A percentile compares a stretch with the other conserved stretches of the same genome.
phyloP scores from a whole-genome alignment of 2,329 filamentous ascomycete species.

The Arthrocladium fulminans region DNA sequence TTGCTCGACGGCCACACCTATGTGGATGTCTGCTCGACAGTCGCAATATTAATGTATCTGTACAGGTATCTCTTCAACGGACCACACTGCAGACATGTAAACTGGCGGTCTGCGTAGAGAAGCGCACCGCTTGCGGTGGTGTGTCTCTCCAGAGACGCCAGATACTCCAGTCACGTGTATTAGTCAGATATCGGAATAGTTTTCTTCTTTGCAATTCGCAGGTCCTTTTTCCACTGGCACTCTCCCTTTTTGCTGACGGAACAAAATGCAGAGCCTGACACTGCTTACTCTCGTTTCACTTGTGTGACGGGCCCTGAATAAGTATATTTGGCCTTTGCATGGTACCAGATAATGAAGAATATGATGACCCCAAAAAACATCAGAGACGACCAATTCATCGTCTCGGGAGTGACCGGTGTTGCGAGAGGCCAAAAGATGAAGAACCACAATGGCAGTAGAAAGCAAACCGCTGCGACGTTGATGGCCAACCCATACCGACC shows the following conservation, averaged over 20 bases:
- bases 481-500: conserved; percentile 25
- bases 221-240: too few relatives aligned
- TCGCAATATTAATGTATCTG: too few relatives aligned
- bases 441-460: conserved; percentile 27
- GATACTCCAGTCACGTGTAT: too few relatives aligned
- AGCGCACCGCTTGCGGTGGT: too few relatives aligned
- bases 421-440: conserved; percentile 33
- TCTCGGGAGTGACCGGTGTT: conserved; percentile 21
- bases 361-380: conserved; percentile 39
- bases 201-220: too few relatives aligned
- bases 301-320: conserved; percentile 34
- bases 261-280: too few relatives aligned
- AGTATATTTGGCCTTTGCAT: conserved; percentile 30
- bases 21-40: too few relatives aligned
- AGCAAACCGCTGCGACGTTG: conserved; percentile 30
- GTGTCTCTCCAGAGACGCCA: too few relatives aligned
- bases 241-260: too few relatives aligned
- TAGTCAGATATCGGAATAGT: too few relatives aligned
- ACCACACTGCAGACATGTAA: not conserved
- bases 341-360: conserved; percentile 37
- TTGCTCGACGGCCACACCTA: too few relatives aligned
- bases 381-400: conserved; percentile 33
- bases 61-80: not conserved
- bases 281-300: conserved; percentile 24
- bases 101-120: too few relatives aligned